Percentiles rank a stretch among this genome's conserved stretches.
phyloP scores from a whole-genome alignment of 1,139 yeast species.

The Candida sp. region DNA sequence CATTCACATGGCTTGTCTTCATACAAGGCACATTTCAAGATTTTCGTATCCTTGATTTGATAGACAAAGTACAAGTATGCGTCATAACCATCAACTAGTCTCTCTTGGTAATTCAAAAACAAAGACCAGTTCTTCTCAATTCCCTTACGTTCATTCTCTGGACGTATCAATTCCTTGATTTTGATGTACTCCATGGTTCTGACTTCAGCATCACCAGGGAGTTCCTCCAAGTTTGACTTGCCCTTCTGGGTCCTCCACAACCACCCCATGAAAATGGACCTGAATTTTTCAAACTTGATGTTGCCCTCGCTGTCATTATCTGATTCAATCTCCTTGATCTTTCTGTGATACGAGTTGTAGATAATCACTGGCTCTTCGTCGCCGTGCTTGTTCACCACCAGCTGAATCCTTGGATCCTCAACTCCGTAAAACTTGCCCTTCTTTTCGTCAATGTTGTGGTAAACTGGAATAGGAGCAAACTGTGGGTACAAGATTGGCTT shows the following conservation, averaged over 20 bases:
- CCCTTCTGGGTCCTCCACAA: slow-evolving; percentile 44
- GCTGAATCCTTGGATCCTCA: slow-evolving; percentile 50
- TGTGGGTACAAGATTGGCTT: slow-evolving; percentile 25
- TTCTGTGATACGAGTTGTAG: slow-evolving; percentile 31
- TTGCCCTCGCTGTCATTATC: slow-evolving; percentile 21
- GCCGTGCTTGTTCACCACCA: slow-evolving; percentile 34
- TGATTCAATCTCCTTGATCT: slow-evolving; percentile 24
- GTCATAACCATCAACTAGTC: slow-evolving; percentile 20
- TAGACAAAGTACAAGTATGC: slow-evolving; percentile 26
- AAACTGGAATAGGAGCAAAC: slow-evolving; percentile 32
- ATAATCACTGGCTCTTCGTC: slow-evolving; percentile 33
- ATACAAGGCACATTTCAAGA: slow-evolving; percentile 25
- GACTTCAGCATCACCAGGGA: slow-evolving; percentile 12
- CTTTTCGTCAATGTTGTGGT: slow-evolving; percentile 27
- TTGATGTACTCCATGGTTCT: slow-evolving; percentile 22
- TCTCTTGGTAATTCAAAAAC: slow-evolving; percentile 22
- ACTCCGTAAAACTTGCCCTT: slow-evolving; percentile 40
- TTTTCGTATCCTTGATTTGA: slow-evolving; percentile 27
- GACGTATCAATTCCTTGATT: slow-evolving; percentile 26
- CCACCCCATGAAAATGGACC: slow-evolving; percentile 41
- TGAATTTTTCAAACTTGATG: slow-evolving; percentile 18
- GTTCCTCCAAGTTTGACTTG: slow-evolving; percentile 30
- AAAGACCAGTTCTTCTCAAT: slow-evolving; percentile 39
- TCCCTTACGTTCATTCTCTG: slow-evolving; percentile 18
- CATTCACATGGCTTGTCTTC: slow-evolving; percentile 22